Percentiles rank a stretch among this genome's conserved stretches.
These are phyloP conservation scores for Pseudognaphalium luteoalbum DNA, from an alignment of 129 eudicot species.

Conservation along the genomic window DNA sequence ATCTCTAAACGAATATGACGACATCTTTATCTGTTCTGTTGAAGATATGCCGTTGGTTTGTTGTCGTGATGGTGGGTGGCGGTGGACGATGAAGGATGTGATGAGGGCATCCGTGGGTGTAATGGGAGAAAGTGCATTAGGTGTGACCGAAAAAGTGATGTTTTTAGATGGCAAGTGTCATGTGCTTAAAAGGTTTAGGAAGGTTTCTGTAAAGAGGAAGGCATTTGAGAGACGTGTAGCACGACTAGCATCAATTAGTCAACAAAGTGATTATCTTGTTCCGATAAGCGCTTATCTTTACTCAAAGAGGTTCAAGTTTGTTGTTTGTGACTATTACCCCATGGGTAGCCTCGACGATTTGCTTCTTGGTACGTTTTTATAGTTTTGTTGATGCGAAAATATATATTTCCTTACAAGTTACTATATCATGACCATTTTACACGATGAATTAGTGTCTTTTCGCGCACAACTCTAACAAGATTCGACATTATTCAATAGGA, in stretches of 20 bases:
- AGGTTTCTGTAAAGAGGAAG: conserved; percentile 27
- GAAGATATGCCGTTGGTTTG: conserved; percentile 35
- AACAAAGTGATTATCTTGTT: conserved; percentile 42
- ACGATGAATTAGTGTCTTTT: neutral
- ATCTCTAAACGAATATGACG: conserved; percentile 42
- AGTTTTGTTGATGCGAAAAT: neutral
- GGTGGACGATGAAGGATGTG: conserved; percentile 46
- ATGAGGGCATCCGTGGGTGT: conserved; percentile 58
- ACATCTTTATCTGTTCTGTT: conserved; percentile 40
- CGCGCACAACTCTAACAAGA: neutral
- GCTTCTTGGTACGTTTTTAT: conserved; percentile 36
- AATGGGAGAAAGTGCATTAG: conserved; percentile 45
- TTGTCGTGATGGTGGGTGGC: conserved; percentile 10
- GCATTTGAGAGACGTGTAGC: conserved; percentile 42
- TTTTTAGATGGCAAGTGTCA: conserved; percentile 39
- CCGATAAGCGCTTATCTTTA: conserved; percentile 42
- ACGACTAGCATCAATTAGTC: conserved; percentile 30
- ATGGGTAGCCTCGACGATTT: conserved; percentile 61
- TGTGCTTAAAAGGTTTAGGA: conserved; percentile 46
- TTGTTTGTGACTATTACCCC: conserved; percentile 51
- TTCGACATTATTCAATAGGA: conserved; percentile 24
- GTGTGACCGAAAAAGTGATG: conserved; percentile 48
- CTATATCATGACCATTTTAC: neutral
- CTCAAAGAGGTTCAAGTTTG: conserved; percentile 55
- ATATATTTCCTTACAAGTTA: neutral